Conservation (phyloP, 2,329 filamentous ascomycete species). For the Chaetomiaceae sp. region DNA sequence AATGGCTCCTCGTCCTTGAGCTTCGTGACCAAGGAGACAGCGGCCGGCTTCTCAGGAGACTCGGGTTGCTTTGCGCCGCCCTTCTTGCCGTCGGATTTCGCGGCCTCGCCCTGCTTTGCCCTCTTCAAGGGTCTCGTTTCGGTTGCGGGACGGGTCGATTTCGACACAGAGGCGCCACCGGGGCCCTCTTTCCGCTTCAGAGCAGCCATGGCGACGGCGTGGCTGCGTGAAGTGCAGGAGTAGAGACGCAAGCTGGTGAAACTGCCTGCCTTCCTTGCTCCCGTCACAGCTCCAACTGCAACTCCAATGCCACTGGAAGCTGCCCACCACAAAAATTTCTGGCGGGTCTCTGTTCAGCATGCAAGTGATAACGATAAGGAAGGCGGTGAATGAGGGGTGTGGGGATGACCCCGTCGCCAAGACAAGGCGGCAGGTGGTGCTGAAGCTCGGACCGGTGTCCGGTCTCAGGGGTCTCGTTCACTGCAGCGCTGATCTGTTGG, state of each 20-base stretch:
- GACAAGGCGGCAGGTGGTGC: too few relatives aligned
- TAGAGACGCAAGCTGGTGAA: constrained; percentile 13
- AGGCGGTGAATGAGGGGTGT: constrained; percentile 18
- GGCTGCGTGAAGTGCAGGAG: constrained; percentile 15
- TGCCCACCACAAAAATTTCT: constrained; percentile 24
- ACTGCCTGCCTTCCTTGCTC: constrained; percentile 10
- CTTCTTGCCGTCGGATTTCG: constrained; percentile 29
- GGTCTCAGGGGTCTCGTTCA: background rate
- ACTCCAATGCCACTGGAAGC: constrained; percentile 9
- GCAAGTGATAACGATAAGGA: constrained; percentile 27
- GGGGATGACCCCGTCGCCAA: background rate
- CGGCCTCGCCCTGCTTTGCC: constrained; percentile 33
- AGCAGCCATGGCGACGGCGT: constrained; percentile 41
- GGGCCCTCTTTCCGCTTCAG: constrained; percentile 55
- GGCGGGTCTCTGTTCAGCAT: constrained; percentile 16
- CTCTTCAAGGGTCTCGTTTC: constrained; percentile 45
- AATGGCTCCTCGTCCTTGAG: constrained; percentile 75
- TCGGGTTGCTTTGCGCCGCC: constrained; percentile 24
- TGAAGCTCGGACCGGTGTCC: too few relatives aligned
- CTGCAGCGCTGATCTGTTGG: too few relatives aligned
- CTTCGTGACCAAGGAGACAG: constrained; percentile 34
- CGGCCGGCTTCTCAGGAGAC: constrained; percentile 30
- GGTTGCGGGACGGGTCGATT: constrained; percentile 42
- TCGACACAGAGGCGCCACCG: constrained; percentile 43
- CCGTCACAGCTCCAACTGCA: constrained; percentile 3